Evolutionary conservation across 2,329 filamentous ascomycete genomes (phyloP), one percentile per base, ranked within the genome.

Genomic region (Colletotrichum chlorophyti): DNA sequence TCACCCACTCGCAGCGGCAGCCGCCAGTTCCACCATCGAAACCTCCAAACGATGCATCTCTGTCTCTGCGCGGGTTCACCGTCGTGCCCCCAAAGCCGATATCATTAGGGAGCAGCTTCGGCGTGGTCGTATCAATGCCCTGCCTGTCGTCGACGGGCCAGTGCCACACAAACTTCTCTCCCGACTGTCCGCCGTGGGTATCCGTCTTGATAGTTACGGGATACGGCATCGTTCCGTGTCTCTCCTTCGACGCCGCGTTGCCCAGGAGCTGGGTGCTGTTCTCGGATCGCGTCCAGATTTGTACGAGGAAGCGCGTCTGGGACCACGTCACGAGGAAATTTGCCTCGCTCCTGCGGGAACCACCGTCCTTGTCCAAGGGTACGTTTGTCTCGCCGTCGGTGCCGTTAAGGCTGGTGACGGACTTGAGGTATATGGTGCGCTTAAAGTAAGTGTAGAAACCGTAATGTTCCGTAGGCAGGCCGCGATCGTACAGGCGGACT

Each of bases 391-490:
- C 69, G 12, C 69, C 68, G 14, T 69, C 61, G 29, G 78, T 78
- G n/a, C 68, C 68, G 62, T 82, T 81, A 57, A 84, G 69, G 1
- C 76, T 70, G 1, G 74, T 73, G 10, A 81, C 75, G 14, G 85
- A 87, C 65, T 87, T 86, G 61, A 96, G 80, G 77, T 94, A 96
- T 63, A 96, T 91, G 8, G 89, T 90, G 64, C 93, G 91, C 74
- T 93, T 88, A 73, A 91, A 98, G 78, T 97, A 96, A 1, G 85
- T 91, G 76, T 97, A 97, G 76, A 97, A 97, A 3, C 91, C 92
- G 72, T 96, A 97, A 74, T 97, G 92, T 72, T 98, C 94, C 0
- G 88, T 89, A 2, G 83, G 77, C 24, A 90, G 79, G 15, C 90
- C 93, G 17, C 93, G 90, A 71, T 98, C 91, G 72, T 88, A 98